Base-by-base conservation (phyloP, 805 yeast genomes). In the Spathaspora girioi region DNA sequence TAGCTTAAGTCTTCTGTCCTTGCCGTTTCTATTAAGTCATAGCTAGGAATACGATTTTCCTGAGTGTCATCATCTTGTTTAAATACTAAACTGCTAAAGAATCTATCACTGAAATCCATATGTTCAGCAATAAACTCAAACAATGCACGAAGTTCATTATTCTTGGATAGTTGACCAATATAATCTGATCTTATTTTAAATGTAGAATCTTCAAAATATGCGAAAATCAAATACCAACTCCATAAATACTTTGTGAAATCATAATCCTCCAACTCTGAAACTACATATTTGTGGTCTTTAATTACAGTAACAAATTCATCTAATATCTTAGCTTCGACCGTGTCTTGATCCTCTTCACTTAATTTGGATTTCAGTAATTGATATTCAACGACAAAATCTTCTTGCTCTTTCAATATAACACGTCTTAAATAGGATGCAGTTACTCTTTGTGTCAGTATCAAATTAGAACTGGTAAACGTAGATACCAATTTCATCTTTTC, bases 171-270 rank as follows among this genome's bases (percentile, higher is more conserved):
- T 56, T 86, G 86, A 18, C 69, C 73, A 35, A 85, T 77, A 58
- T 86, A 87, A 43, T 76, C 71, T 45, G 80, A 76, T 51, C 91
- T 77, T 56, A 90, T 75, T 41, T 80, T 78, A 56, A 81, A 82
- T 0, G 94, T 81, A 5, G 87, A 78, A 52, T 83, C 81, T 48
- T 78, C 75, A 62, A 90, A 87, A 64, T 83, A 83, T 27, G 69
- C 70, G 55, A 87, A 75, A 0, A 87, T 65, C 49, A 89, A 69
- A 54, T 68, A 70, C 96, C 96, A 91, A 50, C 82, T 70, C 84
- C 88, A 85, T 32, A 86, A 57, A 60, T 79, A 86, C 18, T 64
- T 70, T 27, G 76, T 60, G 44, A 75, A 17, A 31, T 31, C 38
- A 11, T 17, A 17, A 14, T 41, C 35, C 17, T 45, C 47, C 17